Evolutionary conservation across 1,284 basidiomycete species (phyloP).

Genomic region (Phellopilus nigrolimitatus): DNA sequence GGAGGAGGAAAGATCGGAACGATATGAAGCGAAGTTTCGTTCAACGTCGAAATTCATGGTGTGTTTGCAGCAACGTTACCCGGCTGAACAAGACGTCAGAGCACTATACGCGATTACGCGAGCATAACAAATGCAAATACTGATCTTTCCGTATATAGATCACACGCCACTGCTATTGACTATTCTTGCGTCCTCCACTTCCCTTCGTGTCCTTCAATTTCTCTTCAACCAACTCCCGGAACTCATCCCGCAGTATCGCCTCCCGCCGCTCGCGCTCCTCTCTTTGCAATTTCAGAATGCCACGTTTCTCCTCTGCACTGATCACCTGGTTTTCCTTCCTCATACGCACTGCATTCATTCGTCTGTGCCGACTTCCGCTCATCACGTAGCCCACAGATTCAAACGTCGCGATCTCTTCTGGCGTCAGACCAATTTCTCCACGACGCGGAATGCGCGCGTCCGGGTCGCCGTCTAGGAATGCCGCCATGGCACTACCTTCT

Average conservation of each 20-base stretch:
- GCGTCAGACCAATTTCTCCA: conserved; percentile 94
- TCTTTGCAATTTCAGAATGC: conserved; percentile 87
- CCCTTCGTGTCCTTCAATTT: conserved; percentile 46
- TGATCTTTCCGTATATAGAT: neutral
- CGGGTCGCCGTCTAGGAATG: conserved; percentile 81
- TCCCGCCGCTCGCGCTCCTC: conserved; percentile 93
- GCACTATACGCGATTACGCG: no score
- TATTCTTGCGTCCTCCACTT: neutral
- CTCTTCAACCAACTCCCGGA: conserved; percentile 74
- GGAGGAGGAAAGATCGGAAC: no score
- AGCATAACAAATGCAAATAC: no score
- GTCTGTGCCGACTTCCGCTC: conserved; percentile 88
- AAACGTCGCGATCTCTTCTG: conserved; percentile 81
- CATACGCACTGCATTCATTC: conserved; percentile 98
- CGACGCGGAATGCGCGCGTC: conserved; percentile 91
- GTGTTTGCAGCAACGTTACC: no score
- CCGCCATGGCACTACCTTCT: conserved; percentile 96
- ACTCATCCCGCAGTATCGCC: conserved; percentile 72
- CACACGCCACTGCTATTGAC: neutral
- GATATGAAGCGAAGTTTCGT: no score
- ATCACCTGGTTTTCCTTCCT: conserved; percentile 99
- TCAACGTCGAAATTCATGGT: no score
- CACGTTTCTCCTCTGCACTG: conserved; percentile 94
- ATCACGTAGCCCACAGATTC: conserved; percentile 96
- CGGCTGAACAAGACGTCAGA: no score